These are phyloP conservation scores for Claviceps sp. DNA, from an alignment of 2,329 filamentous ascomycete genomes.

Conservation along the genomic window DNA sequence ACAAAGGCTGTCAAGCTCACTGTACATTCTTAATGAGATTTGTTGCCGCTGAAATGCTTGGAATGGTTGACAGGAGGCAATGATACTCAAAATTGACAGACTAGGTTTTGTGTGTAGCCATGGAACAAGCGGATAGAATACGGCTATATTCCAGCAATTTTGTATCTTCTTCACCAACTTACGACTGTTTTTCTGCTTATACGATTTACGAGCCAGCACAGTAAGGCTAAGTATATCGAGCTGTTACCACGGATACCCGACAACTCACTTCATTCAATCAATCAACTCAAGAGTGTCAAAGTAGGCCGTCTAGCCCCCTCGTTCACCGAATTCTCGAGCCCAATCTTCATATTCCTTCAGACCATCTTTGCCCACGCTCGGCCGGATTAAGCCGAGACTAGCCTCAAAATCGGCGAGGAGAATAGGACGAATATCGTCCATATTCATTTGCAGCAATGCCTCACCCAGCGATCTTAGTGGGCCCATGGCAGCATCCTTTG, in stretches of 20 bases:
- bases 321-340: conserved; percentile 85
- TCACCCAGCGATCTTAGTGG: conserved; percentile 83
- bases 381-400: conserved; percentile 72
- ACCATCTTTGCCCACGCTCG: conserved; percentile 76
- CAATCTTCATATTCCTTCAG: conserved; percentile 87
- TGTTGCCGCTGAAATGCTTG: not conserved
- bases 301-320: conserved; percentile 48
- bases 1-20: no score
- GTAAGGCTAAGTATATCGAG: no score
- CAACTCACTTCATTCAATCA: no score
- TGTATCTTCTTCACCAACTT: not conserved
- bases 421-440: conserved; percentile 89
- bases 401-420: conserved; percentile 69
- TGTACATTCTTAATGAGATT: not conserved
- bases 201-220: no score
- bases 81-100: not conserved
- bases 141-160: not conserved
- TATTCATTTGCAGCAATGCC: conserved; percentile 76
- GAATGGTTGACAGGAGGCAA: no score
- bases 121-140: not conserved
- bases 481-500: conserved; percentile 97
- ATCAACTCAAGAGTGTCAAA: not conserved
- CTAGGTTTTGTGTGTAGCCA: not conserved
- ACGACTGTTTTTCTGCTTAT: not conserved
- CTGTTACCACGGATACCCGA: no score